Evolutionary conservation across 176 grass and related monocot species (phyloP), one percentile per base, ranked within the genome.

Genomic region (Triticum timopheevii): DNA sequence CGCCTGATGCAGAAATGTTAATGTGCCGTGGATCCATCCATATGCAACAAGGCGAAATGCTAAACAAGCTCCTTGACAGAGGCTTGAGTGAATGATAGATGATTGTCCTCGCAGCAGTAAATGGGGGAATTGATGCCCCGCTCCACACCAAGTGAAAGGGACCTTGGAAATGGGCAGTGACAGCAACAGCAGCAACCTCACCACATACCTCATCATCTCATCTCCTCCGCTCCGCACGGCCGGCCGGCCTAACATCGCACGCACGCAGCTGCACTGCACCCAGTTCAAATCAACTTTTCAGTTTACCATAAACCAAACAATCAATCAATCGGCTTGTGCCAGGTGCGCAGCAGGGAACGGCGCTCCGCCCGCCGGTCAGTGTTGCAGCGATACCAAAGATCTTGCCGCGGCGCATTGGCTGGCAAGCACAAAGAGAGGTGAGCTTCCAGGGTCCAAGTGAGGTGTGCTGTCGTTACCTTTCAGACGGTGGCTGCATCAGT

Each of bases 121-220:
- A 85, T 76, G 52, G 67, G 49, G 76, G 88, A 85, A 91, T 91
- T 88, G 84, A 81, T 85, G 77, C 90, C 11, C 65, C 50, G 66
- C 84, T 74, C 65, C 73, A 23, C 73, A 64, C 45, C 81, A 8
- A 80, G 64, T 8, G 90, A 88, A 77, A 88, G 77, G 20, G 86
- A 88, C 85, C 36, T 58, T 71, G 77, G 63, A 88, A 85, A 88
- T 91, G 86, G 69, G 86, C 71, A 42, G 28, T 64, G 90, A 91
- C 63, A 88, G 90, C 90, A 85, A 85, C 90, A 69, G 3, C 52
- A 16, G 77, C 70, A 77, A 71, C 17, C 77, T 88, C 86, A 72
- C 90, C 89, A 83, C 84, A 79, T 83, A 78, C 50, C 22, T 31
- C 62, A 78, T 38, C 22, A 78, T 38, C 22, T 31, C 78, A 13